Percentiles rank a stretch among this genome's conserved stretches.
Conservation (phyloP, 1,139 yeast genomes). For the Entelexis sorbosivorans region DNA sequence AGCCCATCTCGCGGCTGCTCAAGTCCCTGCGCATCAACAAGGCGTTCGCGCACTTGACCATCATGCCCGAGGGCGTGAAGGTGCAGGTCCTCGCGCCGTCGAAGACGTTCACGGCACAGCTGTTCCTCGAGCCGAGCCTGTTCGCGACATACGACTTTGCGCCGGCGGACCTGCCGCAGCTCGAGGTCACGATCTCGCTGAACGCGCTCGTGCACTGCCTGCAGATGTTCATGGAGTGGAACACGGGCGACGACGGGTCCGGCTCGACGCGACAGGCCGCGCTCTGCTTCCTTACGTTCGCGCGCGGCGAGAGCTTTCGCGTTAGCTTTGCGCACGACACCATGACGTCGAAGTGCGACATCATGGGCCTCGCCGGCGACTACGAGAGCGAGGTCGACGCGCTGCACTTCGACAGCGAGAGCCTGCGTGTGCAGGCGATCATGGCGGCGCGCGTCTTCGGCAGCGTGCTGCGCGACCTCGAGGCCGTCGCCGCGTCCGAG, state of each 20-base stretch:
- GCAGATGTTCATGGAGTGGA: conserved; percentile 22
- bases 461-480: conserved; percentile 56
- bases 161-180: neutral
- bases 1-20: conserved; percentile 17
- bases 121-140: conserved; percentile 18
- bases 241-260: conserved; percentile 2
- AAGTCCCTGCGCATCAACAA: conserved; percentile 12
- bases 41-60: conserved; percentile 10
- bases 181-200: conserved; percentile 10
- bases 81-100: conserved; percentile 18
- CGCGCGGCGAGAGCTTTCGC: conserved; percentile 8
- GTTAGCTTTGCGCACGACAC: conserved; percentile 19
- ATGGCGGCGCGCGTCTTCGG: conserved; percentile 54
- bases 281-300: conserved; percentile 15
- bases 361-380: conserved; percentile 11
- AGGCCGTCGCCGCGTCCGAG: conserved; percentile 51
- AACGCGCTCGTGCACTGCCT: conserved; percentile 19
- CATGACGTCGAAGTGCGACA: conserved; percentile 19
- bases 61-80: conserved; percentile 13
- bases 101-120: conserved; percentile 15
- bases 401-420: conserved; percentile 35
- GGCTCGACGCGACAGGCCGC: conserved; percentile 5
- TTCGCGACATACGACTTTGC: conserved; percentile 18
- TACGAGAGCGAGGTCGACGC: conserved; percentile 7
- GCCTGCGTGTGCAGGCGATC: conserved; percentile 52